phyloP scores from a whole-genome alignment of 163 green algal species.

The Prototheca cutis region DNA sequence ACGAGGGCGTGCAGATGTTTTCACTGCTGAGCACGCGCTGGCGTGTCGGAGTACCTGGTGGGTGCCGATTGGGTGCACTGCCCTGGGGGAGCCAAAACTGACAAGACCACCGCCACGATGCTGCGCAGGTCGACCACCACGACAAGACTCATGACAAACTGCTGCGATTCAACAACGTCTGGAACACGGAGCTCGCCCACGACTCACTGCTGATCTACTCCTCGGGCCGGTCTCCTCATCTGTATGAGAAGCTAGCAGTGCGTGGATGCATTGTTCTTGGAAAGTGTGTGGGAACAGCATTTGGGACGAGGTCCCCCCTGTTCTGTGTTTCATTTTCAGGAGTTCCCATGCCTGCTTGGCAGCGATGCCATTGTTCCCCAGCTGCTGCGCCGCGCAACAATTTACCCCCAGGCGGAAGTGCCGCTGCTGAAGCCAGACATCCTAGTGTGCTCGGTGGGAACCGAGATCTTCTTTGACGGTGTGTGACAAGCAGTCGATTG shows the following conservation, averaged over 20 bases:
- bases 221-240: slow-evolving; percentile 71
- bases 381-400: slow-evolving; percentile 1
- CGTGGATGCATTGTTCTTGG: neutral
- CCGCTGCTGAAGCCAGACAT: slow-evolving; percentile 73
- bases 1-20: too few species aligned
- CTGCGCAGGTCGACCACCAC: slow-evolving; percentile 75
- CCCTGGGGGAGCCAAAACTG: too few species aligned
- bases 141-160: slow-evolving; percentile 63
- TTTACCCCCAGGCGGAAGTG: slow-evolving; percentile 43
- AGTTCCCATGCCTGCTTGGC: too few species aligned
- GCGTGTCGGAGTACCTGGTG: too few species aligned
- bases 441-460: slow-evolving; percentile 92
- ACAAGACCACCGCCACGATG: neutral
- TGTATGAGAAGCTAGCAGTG: slow-evolving; percentile 70
- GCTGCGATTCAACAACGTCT: slow-evolving; percentile 66
- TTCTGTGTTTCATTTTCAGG: too few species aligned
- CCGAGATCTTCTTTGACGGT: slow-evolving; percentile 71
- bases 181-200: slow-evolving; percentile 46
- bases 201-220: slow-evolving; percentile 81
- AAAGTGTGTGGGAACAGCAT: too few species aligned
- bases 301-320: neutral
- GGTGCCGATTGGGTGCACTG: too few species aligned
- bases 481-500: neutral
- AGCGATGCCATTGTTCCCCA: neutral
- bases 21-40: too few species aligned